A percentile compares a stretch with the other conserved stretches of the same genome.
Conservation (phyloP, 805 yeast genomes). For the Myxozyma nipponensis region DNA sequence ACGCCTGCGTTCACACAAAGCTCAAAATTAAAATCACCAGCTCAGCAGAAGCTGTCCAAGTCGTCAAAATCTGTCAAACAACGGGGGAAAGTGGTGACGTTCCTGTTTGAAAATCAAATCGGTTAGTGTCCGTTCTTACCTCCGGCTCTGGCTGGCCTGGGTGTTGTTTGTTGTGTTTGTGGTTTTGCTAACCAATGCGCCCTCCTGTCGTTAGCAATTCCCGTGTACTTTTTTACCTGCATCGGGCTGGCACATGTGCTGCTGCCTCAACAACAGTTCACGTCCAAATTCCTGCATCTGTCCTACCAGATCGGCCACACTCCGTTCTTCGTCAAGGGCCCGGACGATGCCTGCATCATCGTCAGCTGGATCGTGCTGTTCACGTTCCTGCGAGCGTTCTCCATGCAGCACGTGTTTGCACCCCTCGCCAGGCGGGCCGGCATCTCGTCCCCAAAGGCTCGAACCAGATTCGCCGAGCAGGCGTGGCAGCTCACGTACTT, state of each 20-base stretch:
- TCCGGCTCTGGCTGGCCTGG: too few relatives aligned
- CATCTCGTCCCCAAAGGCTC: conserved; percentile 49
- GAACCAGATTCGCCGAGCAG: conserved; percentile 78
- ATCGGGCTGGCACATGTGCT: conserved; percentile 10
- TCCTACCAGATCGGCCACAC: conserved; percentile 35
- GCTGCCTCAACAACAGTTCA: conserved; percentile 34
- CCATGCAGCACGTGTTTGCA: conserved; percentile 54
- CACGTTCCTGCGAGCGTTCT: conserved; percentile 55
- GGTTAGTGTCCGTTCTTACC: too few relatives aligned
- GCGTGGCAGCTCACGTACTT: conserved; percentile 71
- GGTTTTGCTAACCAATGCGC: too few relatives aligned
- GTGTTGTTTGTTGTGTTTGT: too few relatives aligned
- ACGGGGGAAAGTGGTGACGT: too few relatives aligned
- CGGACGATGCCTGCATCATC: conserved; percentile 38
- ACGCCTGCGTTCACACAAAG: too few relatives aligned
- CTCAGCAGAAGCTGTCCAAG: too few relatives aligned
- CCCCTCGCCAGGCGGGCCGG: conserved; percentile 50
- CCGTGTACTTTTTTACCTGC: conserved; percentile 9
- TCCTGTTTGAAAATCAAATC: too few relatives aligned
- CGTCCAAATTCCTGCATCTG: conserved; percentile 36
- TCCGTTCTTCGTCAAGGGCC: conserved; percentile 24
- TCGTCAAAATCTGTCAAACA: too few relatives aligned
- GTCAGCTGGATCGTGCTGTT: conserved; percentile 52
- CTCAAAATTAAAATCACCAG: too few relatives aligned
- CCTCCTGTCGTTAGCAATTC: too few relatives aligned